Evolutionary conservation across 2,329 filamentous ascomycete species (phyloP), one percentile per base, ranked within the genome.

Genomic region (Scleromitrula shiraiana): DNA sequence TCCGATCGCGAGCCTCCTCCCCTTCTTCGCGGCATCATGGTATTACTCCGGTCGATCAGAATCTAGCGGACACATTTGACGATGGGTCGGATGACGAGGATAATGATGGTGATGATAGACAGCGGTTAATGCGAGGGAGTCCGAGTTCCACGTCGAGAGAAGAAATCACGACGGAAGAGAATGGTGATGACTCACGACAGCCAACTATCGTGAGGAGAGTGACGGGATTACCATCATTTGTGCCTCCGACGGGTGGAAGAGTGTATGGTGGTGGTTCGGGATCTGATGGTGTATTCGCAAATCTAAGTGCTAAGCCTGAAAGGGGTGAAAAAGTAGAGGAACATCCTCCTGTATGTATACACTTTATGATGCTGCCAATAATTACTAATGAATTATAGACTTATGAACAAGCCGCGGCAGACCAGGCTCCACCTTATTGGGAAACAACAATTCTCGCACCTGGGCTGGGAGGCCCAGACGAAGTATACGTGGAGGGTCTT

Each of bases 381-480:
- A 12, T 38, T 41, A 32, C 27, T 55, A 22, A 60, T 19, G 24
- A 9, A 35, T 37, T 51, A 14, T 60, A 96, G 88, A 90, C 91
- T 29, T 98, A 98, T 66, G 93, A 98, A 75, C 91, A 97, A 79
- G 93, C 93, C 14, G 93, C 93, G 3, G 91, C 91, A 35, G 93
- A 98, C 67, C 85, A 89, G 20, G 93, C 93, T 40, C 93, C 93
- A 1, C 93, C 93, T 0, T 98, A 98, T 68, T 98, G 93, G 93
- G 93, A 98, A 72, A 98, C 93, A 5, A 97, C 93, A 0, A 96
- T 98, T 56, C 78, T 98, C 43, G 91, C 90, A 0, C 93, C 93
- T 0, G 93, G 91, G 47, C 80, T 93, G 56, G 85, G 85, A 44
- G 86, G 85, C n/a, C 80, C 83, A 32, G 90, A 97, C 63, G 93